phyloP scores from a whole-genome alignment of 139 green algal genomes.

The Chlamydomonas incerta region DNA sequence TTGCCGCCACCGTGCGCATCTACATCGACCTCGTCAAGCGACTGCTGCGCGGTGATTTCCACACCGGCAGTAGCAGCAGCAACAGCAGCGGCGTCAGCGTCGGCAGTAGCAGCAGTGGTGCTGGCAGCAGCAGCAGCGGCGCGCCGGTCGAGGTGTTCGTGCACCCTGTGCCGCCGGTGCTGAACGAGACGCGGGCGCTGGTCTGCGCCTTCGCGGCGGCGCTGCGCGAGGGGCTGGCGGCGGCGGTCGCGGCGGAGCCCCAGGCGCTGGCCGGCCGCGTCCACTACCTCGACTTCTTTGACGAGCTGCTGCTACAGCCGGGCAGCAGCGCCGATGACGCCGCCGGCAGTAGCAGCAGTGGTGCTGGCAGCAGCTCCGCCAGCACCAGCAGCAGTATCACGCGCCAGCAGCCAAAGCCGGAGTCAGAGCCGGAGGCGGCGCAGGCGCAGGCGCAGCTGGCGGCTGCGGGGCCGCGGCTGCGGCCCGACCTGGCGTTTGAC shows the following conservation, averaged over 20 bases:
- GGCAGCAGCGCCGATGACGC: neutral
- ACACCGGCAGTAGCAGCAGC: no score
- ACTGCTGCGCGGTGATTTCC: neutral
- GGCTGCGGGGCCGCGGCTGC: neutral
- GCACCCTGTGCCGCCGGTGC: conserved; percentile 77
- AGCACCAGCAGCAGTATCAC: no score
- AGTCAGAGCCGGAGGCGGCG: neutral
- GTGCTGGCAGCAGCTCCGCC: neutral
- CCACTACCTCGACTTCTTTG: conserved; percentile 77
- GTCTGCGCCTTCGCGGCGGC: conserved; percentile 63
- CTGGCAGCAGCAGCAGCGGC: no score
- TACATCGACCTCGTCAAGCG: conserved; percentile 54
- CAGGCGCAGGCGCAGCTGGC: neutral
- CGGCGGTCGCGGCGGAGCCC: conserved; percentile 14
- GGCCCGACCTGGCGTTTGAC: conserved; percentile 63
- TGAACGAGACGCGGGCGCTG: conserved; percentile 70
- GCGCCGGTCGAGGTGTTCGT: conserved; percentile 64
- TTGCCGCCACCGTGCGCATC: conserved; percentile 69
- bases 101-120: no score
- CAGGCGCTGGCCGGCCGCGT: conserved; percentile 25
- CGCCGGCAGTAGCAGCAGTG: neutral
- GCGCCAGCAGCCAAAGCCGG: neutral
- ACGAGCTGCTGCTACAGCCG: conserved; percentile 48
- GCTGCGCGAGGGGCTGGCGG: conserved; percentile 45
- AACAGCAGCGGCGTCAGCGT: no score